Percentiles rank a stretch among this genome's conserved stretches.
These are phyloP conservation scores for Simplicillium aogashimaense DNA, from an alignment of 2,329 filamentous ascomycete species.

Conservation along the genomic window DNA sequence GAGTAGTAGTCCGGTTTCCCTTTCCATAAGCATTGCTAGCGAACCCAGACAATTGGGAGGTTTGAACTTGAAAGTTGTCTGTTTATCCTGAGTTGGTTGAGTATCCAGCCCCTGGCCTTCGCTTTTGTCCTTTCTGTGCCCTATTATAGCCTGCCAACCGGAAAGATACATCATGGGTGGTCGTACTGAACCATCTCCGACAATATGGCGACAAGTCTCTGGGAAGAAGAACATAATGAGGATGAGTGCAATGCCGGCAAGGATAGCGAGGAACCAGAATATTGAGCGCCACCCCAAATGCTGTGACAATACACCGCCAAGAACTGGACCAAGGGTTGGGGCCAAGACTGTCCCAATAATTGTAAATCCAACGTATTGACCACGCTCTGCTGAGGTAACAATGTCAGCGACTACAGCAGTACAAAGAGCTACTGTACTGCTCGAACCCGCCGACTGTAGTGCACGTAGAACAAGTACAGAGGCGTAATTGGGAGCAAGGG, in stretches of 20 bases:
- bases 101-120: too few relatives aligned
- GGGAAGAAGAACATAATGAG: slow-evolving; percentile 14
- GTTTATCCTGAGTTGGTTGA: too few relatives aligned
- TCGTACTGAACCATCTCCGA: slow-evolving; percentile 17
- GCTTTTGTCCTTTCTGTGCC: too few relatives aligned
- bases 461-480: slow-evolving; percentile 2
- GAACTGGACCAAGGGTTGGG: slow-evolving; percentile 18
- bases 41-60: slow-evolving; percentile 30
- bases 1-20: slow-evolving; percentile 33
- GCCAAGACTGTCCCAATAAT: slow-evolving; percentile 3
- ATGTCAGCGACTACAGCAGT: slow-evolving; percentile 4
- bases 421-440: too few relatives aligned
- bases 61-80: slow-evolving; percentile 29
- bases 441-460: too few relatives aligned
- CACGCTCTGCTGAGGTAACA: neutral
- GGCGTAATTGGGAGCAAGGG: neutral
- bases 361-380: too few relatives aligned
- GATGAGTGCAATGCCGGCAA: slow-evolving; percentile 12
- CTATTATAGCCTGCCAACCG: too few relatives aligned
- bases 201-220: slow-evolving; percentile 21
- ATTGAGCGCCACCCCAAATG: slow-evolving; percentile 25
- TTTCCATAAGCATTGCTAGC: slow-evolving; percentile 28
- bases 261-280: slow-evolving; percentile 27
- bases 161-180: slow-evolving; percentile 3
- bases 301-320: slow-evolving; percentile 21